A percentile compares a stretch with the other conserved stretches of the same genome.
These are phyloP conservation scores for Colletotrichum lentis DNA, from an alignment of 2,329 filamentous ascomycete species.

Conservation along the genomic window DNA sequence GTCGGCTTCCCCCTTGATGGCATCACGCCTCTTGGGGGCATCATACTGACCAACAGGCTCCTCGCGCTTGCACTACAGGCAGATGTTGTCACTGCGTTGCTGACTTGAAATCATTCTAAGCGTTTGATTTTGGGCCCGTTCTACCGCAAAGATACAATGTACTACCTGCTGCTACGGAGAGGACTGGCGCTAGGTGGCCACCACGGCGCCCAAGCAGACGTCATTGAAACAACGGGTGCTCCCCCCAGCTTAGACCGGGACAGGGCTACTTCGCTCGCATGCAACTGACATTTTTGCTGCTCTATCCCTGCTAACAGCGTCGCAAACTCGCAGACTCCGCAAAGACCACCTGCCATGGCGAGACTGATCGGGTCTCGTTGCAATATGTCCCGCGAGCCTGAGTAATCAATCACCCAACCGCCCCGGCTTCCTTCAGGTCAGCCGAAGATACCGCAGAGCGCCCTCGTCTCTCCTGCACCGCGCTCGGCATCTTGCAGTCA, in stretches of 20 bases:
- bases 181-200: slow-evolving; percentile 12
- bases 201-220: slow-evolving; percentile 15
- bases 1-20: not conserved
- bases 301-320: not conserved
- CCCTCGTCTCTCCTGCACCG: not conserved
- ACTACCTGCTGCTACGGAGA: not conserved
- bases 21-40: not conserved
- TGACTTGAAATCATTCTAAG: not conserved
- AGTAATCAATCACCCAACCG: not conserved
- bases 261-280: slow-evolving; percentile 10
- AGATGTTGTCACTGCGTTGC: not conserved
- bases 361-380: slow-evolving; percentile 16
- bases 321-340: not conserved
- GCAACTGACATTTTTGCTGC: not conserved
- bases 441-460: slow-evolving; percentile 30
- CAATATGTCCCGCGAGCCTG: not conserved
- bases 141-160: not conserved
- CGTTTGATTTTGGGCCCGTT: not conserved
- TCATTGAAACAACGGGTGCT: slow-evolving; percentile 30
- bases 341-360: not conserved
- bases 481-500: slow-evolving; percentile 18
- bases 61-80: too few relatives aligned
- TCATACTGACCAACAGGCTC: not conserved
- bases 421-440: slow-evolving; percentile 5
- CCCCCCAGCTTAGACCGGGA: slow-evolving; percentile 8